A percentile compares a stretch with the other conserved stretches of the same genome.
phyloP scores from a whole-genome alignment of 495 filamentous ascomycete species.

The Trichoderma parareesei region DNA sequence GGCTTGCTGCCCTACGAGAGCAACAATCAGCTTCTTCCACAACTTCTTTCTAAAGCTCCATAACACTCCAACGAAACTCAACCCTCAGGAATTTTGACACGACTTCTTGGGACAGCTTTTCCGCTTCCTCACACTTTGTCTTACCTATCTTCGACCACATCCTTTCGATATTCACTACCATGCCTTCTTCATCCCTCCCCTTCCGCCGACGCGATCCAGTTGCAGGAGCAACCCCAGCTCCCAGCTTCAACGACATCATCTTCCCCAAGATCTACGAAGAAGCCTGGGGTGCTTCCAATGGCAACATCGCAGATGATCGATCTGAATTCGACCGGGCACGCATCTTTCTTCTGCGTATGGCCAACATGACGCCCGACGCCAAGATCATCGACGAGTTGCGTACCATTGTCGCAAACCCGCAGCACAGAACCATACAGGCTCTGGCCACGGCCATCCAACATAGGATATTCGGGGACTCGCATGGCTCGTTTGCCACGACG shows the following conservation, averaged over 20 bases:
- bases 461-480: conserved; percentile 23
- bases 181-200: background rate
- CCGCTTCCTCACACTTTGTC: background rate
- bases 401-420: conserved; percentile 19
- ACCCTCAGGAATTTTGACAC: background rate
- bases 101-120: background rate
- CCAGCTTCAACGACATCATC: conserved; percentile 16
- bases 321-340: conserved; percentile 25
- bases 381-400: conserved; percentile 18
- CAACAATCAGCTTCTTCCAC: background rate
- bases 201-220: conserved; percentile 10
- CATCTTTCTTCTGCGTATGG: conserved; percentile 25
- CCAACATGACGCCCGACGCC: conserved; percentile 21
- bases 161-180: background rate
- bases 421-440: conserved; percentile 18
- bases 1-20: no score
- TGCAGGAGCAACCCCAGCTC: conserved; percentile 18
- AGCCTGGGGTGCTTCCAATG: conserved; percentile 19
- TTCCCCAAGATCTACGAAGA: conserved; percentile 27
- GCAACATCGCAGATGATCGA: conserved; percentile 10
- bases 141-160: background rate
- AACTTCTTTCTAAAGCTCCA: background rate
- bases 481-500: conserved; percentile 24
- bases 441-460: conserved; percentile 23
- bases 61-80: background rate